Evolutionary conservation across 208 protist species (phyloP), one percentile per base, ranked within the genome.

Genomic region (Zelonia costaricensis): DNA sequence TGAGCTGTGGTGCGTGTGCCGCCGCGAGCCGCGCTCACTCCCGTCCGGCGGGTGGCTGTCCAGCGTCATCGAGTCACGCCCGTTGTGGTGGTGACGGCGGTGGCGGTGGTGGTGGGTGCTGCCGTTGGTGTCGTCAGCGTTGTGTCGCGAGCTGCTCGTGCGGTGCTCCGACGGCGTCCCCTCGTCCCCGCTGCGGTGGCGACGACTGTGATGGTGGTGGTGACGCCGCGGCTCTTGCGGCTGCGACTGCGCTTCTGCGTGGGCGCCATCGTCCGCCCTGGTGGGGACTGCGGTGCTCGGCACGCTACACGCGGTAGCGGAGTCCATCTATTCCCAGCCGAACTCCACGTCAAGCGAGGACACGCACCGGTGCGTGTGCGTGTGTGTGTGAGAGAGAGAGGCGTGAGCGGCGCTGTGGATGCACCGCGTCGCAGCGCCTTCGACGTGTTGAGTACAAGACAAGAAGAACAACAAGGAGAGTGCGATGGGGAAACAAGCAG

Each of bases 71-170:
- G n/a, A n/a, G 57, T 62, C 53, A 44, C 36, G 52, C 44, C 62
- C 45, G 47, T 53, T 45, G 40, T 36, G 53, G 45, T 48, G 40
- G 55, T 62, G 63, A 36, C 48, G 42, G 59, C 55, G 59, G 18
- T 56, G 31, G n/a, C 39, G 59, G 13, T 30, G 46, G 30, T 36
- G 30, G 23, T 40, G 49, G n/a, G n/a, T n/a, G n/a, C n/a, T n/a
- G n/a, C n/a, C n/a, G n/a, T n/a, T n/a, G n/a, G n/a, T n/a, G n/a
- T n/a, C n/a, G n/a, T n/a, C n/a, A n/a, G n/a, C n/a, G n/a, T 57
- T 9, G 43, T 18, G n/a, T 42, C 55, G 15, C 23, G 15, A 35
- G 22, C 42, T 48, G 25, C 38, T 30, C 16, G n/a, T 43, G 45
- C 2, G 25, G 13, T 45, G 15, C 45, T 9, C 22, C 4, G 51